Conservation (phyloP, 306 rosid species). For the Corylus americana region DNA sequence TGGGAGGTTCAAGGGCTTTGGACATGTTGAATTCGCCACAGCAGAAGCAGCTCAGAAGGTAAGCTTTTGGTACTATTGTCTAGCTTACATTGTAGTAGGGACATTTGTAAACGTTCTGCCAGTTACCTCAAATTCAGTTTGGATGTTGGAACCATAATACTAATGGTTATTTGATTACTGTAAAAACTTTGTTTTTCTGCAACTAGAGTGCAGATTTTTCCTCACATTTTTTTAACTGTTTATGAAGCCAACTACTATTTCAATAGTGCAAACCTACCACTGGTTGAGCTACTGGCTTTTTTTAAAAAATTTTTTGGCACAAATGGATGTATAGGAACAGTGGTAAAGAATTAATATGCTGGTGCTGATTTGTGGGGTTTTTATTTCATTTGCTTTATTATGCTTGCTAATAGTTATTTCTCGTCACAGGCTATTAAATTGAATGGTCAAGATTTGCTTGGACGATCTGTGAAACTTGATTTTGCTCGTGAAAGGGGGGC, state of each 20-base stretch:
- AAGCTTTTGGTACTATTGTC: background rate
- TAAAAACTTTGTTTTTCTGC: too few relatives aligned
- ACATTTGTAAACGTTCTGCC: background rate
- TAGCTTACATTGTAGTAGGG: background rate
- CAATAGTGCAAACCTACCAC: too few relatives aligned
- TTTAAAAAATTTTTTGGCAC: too few relatives aligned
- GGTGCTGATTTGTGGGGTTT: background rate
- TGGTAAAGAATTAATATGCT: too few relatives aligned
- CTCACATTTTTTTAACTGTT: too few relatives aligned
- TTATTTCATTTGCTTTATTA: background rate
- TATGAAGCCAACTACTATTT: too few relatives aligned
- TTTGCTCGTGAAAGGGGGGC: constrained; percentile 70
- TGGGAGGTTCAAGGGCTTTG: constrained; percentile 75
- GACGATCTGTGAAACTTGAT: constrained; percentile 64
- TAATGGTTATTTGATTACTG: background rate
- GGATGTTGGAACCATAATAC: background rate
- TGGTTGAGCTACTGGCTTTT: too few relatives aligned
- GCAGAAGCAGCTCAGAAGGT: constrained; percentile 62
- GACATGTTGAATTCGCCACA: constrained; percentile 80
- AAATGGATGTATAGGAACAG: too few relatives aligned
- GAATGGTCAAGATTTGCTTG: constrained; percentile 47
- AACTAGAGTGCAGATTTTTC: too few relatives aligned
- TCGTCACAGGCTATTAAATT: constrained; percentile 55
- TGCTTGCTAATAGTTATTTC: background rate
- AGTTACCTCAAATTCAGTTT: background rate